Conservation (phyloP, 140 eudicot genomes). For the Flaveria floridana region DNA sequence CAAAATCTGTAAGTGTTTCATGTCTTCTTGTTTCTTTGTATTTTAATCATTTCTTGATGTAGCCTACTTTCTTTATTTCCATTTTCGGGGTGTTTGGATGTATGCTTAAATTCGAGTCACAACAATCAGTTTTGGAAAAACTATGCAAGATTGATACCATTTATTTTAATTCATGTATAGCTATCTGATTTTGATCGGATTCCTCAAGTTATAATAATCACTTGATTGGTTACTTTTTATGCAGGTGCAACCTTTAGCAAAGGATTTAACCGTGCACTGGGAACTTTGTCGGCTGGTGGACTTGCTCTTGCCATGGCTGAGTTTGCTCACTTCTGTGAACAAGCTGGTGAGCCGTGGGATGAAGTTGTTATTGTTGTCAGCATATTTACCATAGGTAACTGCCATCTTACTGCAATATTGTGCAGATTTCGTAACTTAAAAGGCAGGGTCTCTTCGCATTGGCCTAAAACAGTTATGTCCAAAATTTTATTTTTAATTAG, state of each 20-base stretch:
- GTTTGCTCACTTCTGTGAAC: constrained; percentile 38
- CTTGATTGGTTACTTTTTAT: constrained; percentile 4
- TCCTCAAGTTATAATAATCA: neutral
- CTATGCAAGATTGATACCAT: neutral
- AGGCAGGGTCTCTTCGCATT: neutral
- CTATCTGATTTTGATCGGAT: neutral
- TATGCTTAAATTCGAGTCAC: neutral
- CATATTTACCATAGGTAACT: constrained; percentile 60
- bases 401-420: neutral
- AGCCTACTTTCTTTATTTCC: neutral
- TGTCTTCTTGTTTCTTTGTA: neutral
- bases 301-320: constrained; percentile 70
- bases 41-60: neutral
- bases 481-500: neutral
- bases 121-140: neutral
- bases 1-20: neutral
- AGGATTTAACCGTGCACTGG: constrained; percentile 79
- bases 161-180: neutral
- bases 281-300: constrained; percentile 81
- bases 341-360: constrained; percentile 49
- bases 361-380: constrained; percentile 52
- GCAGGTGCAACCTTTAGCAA: constrained; percentile 84
- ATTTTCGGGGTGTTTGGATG: too few species aligned
- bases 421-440: neutral
- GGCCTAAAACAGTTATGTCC: neutral